Evolutionary conservation across 148 eudicot species (phyloP).

Genomic region (Camellia japonica): DNA sequence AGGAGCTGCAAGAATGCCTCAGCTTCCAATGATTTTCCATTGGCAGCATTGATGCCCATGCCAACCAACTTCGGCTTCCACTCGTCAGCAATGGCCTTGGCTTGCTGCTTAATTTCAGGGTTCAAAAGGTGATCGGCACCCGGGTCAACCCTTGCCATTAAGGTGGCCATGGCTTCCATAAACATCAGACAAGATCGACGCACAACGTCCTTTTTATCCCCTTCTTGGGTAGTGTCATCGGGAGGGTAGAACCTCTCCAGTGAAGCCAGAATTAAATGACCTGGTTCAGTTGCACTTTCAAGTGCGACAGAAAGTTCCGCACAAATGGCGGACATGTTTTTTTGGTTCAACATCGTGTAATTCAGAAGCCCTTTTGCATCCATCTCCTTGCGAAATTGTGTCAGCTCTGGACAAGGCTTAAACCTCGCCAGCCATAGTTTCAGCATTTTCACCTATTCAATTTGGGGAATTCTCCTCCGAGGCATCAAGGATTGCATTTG

Average conservation of each 20-base stretch:
- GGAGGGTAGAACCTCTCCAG: constrained; percentile 62
- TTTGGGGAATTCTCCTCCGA: constrained; percentile 35
- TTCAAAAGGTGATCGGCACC: constrained; percentile 40
- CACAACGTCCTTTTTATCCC: constrained; percentile 33
- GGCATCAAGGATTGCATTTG: constrained; percentile 35
- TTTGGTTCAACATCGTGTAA: constrained; percentile 43
- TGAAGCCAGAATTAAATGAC: constrained; percentile 52
- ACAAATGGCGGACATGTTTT: constrained; percentile 31
- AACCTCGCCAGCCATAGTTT: constrained; percentile 40
- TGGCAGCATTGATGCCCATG: constrained; percentile 49
- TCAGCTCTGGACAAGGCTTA: constrained; percentile 50
- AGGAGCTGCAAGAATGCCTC: constrained; percentile 67
- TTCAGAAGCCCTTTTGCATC: constrained; percentile 61
- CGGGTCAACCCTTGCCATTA: constrained; percentile 51
- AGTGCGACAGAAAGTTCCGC: constrained; percentile 49
- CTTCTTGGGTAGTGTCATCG: constrained; percentile 25
- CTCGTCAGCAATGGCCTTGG: constrained; percentile 56
- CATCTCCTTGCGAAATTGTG: constrained; percentile 56
- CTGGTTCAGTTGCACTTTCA: constrained; percentile 53
- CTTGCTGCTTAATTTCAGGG: constrained; percentile 58
- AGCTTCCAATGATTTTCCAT: constrained; percentile 62
- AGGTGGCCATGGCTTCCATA: constrained; percentile 63
- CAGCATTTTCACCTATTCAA: constrained; percentile 39
- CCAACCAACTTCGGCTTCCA: constrained; percentile 62
- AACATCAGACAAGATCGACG: constrained; percentile 47